Evolutionary conservation across 2,329 filamentous ascomycete species (phyloP), one percentile per base, ranked within the genome.

Genomic region (Colletotrichum sp.): DNA sequence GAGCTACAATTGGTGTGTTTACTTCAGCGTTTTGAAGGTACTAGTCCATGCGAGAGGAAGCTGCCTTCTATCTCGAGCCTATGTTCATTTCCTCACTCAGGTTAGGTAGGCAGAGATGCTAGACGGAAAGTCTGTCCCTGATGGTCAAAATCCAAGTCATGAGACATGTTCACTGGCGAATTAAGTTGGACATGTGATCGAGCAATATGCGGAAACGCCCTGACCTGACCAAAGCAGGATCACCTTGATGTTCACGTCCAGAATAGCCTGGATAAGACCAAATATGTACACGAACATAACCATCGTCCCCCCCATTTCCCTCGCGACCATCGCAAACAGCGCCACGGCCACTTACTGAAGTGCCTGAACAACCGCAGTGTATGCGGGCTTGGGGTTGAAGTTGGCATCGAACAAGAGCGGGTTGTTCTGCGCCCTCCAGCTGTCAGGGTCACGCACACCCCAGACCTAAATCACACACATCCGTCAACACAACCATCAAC

Each of bases 381-480:
- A 91, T 1, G 88, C 88, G 2, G 87, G 78, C 86, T 91, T 91
- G 59, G 89, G 86, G 78, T 84, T 83, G 80, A 86, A 92, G 81
- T 83, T 87, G 79, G 81, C 79, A 82, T 92, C 89, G 78, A 90
- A 92, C 15, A 92, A 84, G 15, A 92, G 85, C 6, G 90, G 90
- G 80, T 85, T 90, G 62, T 83, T 86, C 67, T 82, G 81, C 3
- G 88, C 83, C 73, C 89, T 84, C 89, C 90, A 92, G 52, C 88
- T 89, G 81, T 90, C 88, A 49, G 83, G 79, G 75, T 90, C 89
- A 9, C 86, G 83, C 16, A 89, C 86, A 76, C 88, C 88, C 89
- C 93, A 94, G 55, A 93, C 90, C 2, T 92, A 94, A 77, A 94
- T 90, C 24, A 26, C 24, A 26, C 24, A 26, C 24, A 26, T 26